Percentiles rank a stretch among this genome's conserved stretches.
Evolutionary conservation across 2,329 filamentous ascomycete species (phyloP).

Genomic region (Bipolaris bicolor): DNA sequence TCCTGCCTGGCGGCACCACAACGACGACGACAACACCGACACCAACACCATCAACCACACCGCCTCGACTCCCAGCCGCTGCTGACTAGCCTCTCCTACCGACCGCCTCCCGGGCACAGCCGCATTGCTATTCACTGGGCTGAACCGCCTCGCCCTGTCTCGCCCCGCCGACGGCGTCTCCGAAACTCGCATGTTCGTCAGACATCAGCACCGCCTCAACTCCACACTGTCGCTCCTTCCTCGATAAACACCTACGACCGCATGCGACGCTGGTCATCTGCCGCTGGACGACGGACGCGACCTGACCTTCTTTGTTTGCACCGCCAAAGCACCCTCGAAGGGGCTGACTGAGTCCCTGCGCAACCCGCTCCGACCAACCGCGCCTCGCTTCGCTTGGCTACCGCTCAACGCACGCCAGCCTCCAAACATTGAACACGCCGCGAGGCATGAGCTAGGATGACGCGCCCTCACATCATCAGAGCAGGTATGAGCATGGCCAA

Average conservation of each 20-base stretch:
- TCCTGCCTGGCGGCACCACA: conserved; percentile 7
- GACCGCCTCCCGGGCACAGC: neutral
- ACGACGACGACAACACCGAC: neutral
- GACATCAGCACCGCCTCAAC: conserved; percentile 22
- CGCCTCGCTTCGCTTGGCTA: conserved; percentile 38
- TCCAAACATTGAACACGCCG: conserved; percentile 18
- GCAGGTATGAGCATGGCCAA: conserved; percentile 52
- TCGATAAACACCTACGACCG: conserved; percentile 13
- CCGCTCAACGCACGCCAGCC: conserved; percentile 7
- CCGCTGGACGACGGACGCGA: conserved; percentile 24
- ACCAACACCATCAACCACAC: neutral
- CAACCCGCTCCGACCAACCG: conserved; percentile 33
- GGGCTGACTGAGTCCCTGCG: conserved; percentile 18
- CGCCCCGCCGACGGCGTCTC: conserved; percentile 10
- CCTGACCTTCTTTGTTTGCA: conserved; percentile 9
- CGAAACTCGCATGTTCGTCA: conserved; percentile 25
- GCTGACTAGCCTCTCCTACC: neutral
- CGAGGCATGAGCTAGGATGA: conserved; percentile 55
- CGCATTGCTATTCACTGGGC: conserved; percentile 9
- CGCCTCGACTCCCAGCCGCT: neutral
- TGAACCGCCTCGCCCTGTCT: conserved; percentile 1
- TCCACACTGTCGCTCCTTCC: conserved; percentile 27
- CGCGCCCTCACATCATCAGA: conserved; percentile 62
- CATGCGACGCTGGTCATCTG: conserved; percentile 23
- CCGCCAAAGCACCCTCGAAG: conserved; percentile 4